Evolutionary conservation across 2,329 filamentous ascomycete genomes (phyloP), one percentile per base, ranked within the genome.

Genomic region (Alternaria metachromatica): DNA sequence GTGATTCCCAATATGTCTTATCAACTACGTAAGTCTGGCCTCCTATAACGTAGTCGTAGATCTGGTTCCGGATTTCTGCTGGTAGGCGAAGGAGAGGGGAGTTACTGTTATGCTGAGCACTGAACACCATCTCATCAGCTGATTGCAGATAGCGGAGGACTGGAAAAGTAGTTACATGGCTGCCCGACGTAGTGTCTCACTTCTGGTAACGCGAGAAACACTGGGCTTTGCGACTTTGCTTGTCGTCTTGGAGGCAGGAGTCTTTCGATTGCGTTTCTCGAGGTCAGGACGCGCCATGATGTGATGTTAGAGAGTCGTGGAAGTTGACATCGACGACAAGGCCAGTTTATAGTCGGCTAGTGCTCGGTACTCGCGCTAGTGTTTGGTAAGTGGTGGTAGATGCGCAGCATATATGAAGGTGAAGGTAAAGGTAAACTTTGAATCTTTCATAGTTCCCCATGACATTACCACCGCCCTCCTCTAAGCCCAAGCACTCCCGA

Each of bases 41-140:
- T 8, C 33, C 30, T 54, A 72, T 63, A 41, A 59, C 67, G 56
- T 66, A 67, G n/a, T 58, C 50, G 55, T 66, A 71, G 30, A 74
- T 60, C 6, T 30, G 33, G 49, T 71, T 66, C 11, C 67, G 64
- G 0, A 74, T 37, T 48, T 72, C 69, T 0, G 62, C 55, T 7
- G 70, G 66, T 2, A 70, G 54, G 7, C 55, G 41, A 6, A 72
- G 69, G 10, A 70, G 59, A 11, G 60, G 65, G 2, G 49, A 56
- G 4, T 55, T 23, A 18, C 12, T 33, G n/a, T 15, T 30, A n/a
- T 30, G 3, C 0, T 10, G 44, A 9, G 44, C 5, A 2, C 21
- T 23, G 8, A 3, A 46, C 1, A 9, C 44, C 0, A 33, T 25
- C 4, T 15, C 4, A 5, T 46, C 30, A 30, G 54, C n/a, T 26